Conservation (phyloP, 106 monocot genomes). For the Cymbidium sinense region DNA sequence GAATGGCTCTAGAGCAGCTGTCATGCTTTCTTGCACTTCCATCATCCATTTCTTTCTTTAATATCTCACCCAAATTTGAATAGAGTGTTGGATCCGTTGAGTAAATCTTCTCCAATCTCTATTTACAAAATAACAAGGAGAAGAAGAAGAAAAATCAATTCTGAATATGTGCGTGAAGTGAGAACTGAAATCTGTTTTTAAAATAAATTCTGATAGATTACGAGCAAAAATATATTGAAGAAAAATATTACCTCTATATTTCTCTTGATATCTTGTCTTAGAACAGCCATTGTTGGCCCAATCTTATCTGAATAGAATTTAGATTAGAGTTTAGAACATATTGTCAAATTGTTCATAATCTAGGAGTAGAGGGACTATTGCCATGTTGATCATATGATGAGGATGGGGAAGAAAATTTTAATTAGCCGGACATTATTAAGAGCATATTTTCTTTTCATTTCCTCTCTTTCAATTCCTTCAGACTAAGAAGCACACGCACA, state of each 20-base stretch:
- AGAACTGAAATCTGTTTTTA: neutral
- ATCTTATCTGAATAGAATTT: slow-evolving; percentile 53
- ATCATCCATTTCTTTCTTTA: slow-evolving; percentile 56
- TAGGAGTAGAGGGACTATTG: too few relatives aligned
- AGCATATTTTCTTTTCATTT: too few relatives aligned
- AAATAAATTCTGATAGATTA: neutral
- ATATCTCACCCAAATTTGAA: slow-evolving; percentile 37
- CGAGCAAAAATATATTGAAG: neutral
- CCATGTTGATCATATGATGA: too few relatives aligned
- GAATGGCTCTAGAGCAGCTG: slow-evolving; percentile 53
- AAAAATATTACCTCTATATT: slow-evolving; percentile 20
- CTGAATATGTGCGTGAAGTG: too few relatives aligned
- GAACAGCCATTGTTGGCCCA: slow-evolving; percentile 67
- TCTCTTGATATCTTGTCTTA: slow-evolving; percentile 41
- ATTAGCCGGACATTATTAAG: too few relatives aligned
- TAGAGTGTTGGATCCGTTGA: slow-evolving; percentile 36
- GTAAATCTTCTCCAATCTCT: slow-evolving; percentile 60
- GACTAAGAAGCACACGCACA: too few relatives aligned
- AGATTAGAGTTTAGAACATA: neutral
- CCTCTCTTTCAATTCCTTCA: too few relatives aligned
- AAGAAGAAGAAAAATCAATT: neutral
- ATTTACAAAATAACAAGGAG: neutral
- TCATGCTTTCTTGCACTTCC: slow-evolving; percentile 40
- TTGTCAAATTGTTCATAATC: neutral
- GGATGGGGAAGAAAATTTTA: too few relatives aligned